Evolutionary conservation across 1,139 yeast genomes (phyloP).

Genomic region (Saccharomycopsis hybrid): DNA sequence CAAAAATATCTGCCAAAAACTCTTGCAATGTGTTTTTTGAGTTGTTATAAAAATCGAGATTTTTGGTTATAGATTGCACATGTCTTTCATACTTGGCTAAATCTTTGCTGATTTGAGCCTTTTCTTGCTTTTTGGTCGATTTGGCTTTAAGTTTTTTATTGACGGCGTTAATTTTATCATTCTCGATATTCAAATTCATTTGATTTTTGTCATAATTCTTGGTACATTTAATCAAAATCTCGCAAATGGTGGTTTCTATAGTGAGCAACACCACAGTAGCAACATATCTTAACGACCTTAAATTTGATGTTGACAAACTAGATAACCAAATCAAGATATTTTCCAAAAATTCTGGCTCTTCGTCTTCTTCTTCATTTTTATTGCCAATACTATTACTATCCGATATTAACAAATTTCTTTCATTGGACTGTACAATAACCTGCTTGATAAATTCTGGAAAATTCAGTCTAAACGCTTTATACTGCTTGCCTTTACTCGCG

Average conservation of each 20-base stretch:
- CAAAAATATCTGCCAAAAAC: constrained; percentile 59
- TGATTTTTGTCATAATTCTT: constrained; percentile 40
- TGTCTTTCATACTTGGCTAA: constrained; percentile 30
- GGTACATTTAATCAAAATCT: constrained; percentile 39
- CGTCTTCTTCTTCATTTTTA: constrained; percentile 22
- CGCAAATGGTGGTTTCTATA: constrained; percentile 57
- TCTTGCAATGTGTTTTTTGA: constrained; percentile 50
- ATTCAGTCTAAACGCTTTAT: constrained; percentile 49
- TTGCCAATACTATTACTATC: constrained; percentile 29
- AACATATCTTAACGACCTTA: constrained; percentile 67
- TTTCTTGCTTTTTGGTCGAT: constrained; percentile 28
- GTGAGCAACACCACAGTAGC: constrained; percentile 55
- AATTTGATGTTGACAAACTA: constrained; percentile 59
- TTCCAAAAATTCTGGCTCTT: constrained; percentile 42
- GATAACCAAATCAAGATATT: constrained; percentile 70
- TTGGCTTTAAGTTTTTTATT: constrained; percentile 18
- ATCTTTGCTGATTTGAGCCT: constrained; percentile 30
- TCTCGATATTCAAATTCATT: constrained; percentile 34
- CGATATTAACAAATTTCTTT: constrained; percentile 46
- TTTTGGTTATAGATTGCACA: constrained; percentile 39
- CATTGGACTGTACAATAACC: constrained; percentile 50
- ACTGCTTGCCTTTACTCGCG: constrained; percentile 44
- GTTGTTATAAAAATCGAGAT: constrained; percentile 41
- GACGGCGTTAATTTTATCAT: constrained; percentile 19
- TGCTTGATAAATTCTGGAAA: constrained; percentile 50